A percentile compares a stretch with the other conserved stretches of the same genome.
Conservation (phyloP, 768 basidiomycete species). For the Gautieria morchelliformis region DNA sequence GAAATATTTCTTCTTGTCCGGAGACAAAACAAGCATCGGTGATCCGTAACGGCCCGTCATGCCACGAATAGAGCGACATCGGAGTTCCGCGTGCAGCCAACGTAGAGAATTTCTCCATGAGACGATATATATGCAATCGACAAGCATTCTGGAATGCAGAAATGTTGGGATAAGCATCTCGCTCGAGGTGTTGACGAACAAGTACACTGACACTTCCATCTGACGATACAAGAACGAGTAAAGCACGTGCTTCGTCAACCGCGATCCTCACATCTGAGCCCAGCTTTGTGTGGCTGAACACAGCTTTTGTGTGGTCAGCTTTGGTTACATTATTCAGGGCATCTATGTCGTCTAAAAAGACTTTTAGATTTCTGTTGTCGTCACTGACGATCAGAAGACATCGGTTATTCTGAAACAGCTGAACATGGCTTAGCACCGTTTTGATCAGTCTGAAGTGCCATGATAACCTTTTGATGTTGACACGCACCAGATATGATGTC, state of each 20-base stretch:
- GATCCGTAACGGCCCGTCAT: constrained; percentile 21
- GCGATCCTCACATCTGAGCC: constrained; percentile 36
- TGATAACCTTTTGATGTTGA: too few species aligned
- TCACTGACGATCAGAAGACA: constrained; percentile 35
- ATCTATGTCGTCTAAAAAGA: constrained; percentile 30
- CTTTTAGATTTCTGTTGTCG: constrained; percentile 20
- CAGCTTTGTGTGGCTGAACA: constrained; percentile 35
- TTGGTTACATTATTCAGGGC: constrained; percentile 24
- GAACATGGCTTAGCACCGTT: constrained; percentile 22
- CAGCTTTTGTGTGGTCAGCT: constrained; percentile 18
- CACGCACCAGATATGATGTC: constrained; percentile 22
- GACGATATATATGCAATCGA: constrained; percentile 35
- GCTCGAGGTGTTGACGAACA: not conserved
- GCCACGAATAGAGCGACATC: constrained; percentile 36
- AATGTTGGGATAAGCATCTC: not conserved
- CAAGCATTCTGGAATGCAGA: constrained; percentile 13
- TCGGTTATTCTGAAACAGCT: constrained; percentile 32
- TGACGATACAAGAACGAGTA: constrained; percentile 27
- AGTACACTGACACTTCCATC: not conserved
- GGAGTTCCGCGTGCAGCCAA: constrained; percentile 34
- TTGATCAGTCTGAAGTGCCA: too few species aligned
- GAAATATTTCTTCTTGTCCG: constrained; percentile 42
- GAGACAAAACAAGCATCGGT: constrained; percentile 33
- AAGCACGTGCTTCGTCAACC: constrained; percentile 42
- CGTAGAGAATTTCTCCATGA: constrained; percentile 33